phyloP scores from a whole-genome alignment of 805 yeast genomes.

The Brettanomyces custersianus region DNA sequence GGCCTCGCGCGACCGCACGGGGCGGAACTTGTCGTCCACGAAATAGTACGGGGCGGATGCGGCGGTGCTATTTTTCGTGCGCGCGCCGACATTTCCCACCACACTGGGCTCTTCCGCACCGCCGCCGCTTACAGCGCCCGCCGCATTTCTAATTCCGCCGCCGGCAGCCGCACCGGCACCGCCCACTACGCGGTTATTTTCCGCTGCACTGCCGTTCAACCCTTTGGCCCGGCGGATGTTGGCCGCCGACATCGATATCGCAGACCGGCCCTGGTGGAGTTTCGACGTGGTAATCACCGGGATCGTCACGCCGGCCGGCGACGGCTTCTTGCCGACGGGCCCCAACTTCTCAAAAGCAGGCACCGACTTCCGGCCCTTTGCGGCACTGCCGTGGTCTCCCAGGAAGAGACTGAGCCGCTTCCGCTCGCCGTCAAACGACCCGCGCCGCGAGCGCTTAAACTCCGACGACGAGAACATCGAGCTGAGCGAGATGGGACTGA shows the following conservation, averaged over 20 bases:
- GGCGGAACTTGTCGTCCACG: slow-evolving; percentile 30
- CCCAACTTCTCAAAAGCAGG: slow-evolving; percentile 24
- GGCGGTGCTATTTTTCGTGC: not conserved
- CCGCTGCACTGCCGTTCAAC: not conserved
- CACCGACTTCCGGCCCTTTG: slow-evolving; percentile 7
- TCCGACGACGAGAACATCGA: slow-evolving; percentile 11
- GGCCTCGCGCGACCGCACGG: slow-evolving; percentile 23
- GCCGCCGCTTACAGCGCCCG: too few species aligned
- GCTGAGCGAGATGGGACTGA: slow-evolving; percentile 14
- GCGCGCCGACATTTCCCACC: too few species aligned
- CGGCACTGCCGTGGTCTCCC: slow-evolving; percentile 7
- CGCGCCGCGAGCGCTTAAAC: slow-evolving; percentile 7
- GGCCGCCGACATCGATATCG: not conserved
- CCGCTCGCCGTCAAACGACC: slow-evolving; percentile 10
- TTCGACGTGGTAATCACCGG: slow-evolving; percentile 24
- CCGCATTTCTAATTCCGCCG: too few species aligned
- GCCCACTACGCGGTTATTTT: too few species aligned
- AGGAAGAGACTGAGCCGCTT: slow-evolving; percentile 11
- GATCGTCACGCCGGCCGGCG: slow-evolving; percentile 25
- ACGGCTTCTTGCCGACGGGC: slow-evolving; percentile 26
- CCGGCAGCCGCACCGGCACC: too few species aligned
- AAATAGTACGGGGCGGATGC: slow-evolving; percentile 3
- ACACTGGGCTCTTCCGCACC: too few species aligned
- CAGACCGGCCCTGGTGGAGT: slow-evolving; percentile 10
- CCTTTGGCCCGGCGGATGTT: slow-evolving; percentile 1